Conservation (phyloP, 352 stramenopile species). For the Pythium pyrilobum region DNA sequence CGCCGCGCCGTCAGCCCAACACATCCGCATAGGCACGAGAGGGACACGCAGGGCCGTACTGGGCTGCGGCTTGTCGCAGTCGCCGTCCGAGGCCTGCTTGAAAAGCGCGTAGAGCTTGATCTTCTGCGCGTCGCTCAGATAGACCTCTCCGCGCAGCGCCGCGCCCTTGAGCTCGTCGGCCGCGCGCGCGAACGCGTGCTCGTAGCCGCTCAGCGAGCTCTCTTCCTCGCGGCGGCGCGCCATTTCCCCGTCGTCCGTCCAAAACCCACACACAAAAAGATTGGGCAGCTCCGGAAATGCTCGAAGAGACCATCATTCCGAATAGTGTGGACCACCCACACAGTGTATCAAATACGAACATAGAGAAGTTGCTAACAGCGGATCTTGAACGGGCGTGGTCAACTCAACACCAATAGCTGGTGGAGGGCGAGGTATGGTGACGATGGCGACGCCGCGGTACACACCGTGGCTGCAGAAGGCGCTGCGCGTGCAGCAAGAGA, state of each 20-base stretch:
- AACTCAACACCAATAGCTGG: background rate
- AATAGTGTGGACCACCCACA: no score
- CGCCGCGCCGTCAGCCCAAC: background rate
- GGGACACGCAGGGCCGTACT: no score
- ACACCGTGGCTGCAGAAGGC: conserved; percentile 50
- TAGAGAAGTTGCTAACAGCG: background rate
- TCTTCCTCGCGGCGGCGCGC: conserved; percentile 29
- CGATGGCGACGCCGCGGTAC: conserved; percentile 25
- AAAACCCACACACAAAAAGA: no score
- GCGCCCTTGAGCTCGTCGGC: conserved; percentile 35
- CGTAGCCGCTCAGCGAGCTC: conserved; percentile 43
- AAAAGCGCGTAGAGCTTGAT: conserved; percentile 73
- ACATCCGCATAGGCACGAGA: background rate
- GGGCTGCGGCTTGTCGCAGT: conserved; percentile 47
- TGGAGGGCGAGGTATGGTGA: background rate
- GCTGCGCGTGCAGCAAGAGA: conserved; percentile 17
- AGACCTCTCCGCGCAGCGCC: conserved; percentile 19
- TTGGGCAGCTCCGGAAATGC: no score
- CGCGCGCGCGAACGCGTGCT: conserved; percentile 40
- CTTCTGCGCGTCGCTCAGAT: conserved; percentile 62
- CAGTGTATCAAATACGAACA: background rate
- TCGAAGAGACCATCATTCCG: no score
- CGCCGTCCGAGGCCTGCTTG: conserved; percentile 69
- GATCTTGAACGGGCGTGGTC: conserved; percentile 11
- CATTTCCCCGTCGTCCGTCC: no score